These are phyloP conservation scores for Magnusiomyces magnusii DNA, from an alignment of 1,139 yeast species.

Conservation along the genomic window DNA sequence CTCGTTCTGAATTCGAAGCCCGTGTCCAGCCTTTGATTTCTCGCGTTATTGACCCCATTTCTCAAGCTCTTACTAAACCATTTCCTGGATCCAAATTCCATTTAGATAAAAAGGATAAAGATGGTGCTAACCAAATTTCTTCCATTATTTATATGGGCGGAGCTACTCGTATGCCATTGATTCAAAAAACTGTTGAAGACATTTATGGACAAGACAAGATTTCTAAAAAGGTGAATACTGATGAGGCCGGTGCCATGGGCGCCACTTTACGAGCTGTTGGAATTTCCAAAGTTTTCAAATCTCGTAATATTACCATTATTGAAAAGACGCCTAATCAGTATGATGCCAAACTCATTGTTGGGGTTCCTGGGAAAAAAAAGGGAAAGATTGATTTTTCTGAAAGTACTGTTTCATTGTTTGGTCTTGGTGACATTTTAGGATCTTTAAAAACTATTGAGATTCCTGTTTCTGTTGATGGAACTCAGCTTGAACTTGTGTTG, in stretches of 20 bases:
- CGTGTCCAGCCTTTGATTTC: constrained; percentile 36
- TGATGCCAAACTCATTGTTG: constrained; percentile 19
- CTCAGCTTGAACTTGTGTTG: constrained; percentile 38
- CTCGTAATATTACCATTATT: constrained; percentile 51
- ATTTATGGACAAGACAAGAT: constrained; percentile 35
- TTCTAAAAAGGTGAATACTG: constrained; percentile 90
- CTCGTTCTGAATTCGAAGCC: constrained; percentile 74
- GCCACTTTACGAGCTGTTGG: constrained; percentile 75
- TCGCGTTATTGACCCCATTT: constrained; percentile 49
- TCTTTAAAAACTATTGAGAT: constrained; percentile 15
- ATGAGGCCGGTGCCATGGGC: constrained; percentile 90
- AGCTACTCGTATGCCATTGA: constrained; percentile 81
- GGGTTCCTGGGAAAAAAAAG: neutral
- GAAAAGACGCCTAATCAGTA: constrained; percentile 45
- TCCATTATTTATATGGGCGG: constrained; percentile 79
- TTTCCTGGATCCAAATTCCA: constrained; percentile 19
- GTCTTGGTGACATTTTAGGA: constrained; percentile 29
- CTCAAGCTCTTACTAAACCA: constrained; percentile 40
- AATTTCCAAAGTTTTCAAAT: constrained; percentile 51
- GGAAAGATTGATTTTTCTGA: constrained; percentile 13
- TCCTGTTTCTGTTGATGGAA: constrained; percentile 14
- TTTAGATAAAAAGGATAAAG: constrained; percentile 38
- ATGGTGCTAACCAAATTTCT: constrained; percentile 34
- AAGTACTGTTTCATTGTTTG: constrained; percentile 22
- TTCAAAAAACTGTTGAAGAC: constrained; percentile 50